These are phyloP conservation scores for Peltaster fructicola DNA, from an alignment of 2,329 filamentous ascomycete species.

Conservation along the genomic window DNA sequence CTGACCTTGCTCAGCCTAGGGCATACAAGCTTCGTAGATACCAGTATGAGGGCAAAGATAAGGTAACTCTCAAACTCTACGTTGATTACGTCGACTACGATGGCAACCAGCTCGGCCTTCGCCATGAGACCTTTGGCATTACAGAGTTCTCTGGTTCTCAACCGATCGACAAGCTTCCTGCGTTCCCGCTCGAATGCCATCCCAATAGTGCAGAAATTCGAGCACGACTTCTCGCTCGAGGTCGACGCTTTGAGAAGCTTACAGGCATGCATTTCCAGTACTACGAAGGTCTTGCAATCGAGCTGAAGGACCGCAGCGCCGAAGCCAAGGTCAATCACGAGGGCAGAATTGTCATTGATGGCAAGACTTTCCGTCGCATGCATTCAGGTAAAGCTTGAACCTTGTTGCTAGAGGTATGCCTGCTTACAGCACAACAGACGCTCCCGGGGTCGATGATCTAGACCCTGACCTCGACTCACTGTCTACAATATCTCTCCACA, in stretches of 20 bases:
- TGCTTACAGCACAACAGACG: too few species aligned
- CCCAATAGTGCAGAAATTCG: slow-evolving; percentile 6
- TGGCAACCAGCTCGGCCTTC: slow-evolving; percentile 14
- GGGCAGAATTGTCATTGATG: slow-evolving; percentile 15
- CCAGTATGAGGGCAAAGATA: slow-evolving; percentile 10
- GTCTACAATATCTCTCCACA: too few species aligned
- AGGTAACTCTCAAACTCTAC: slow-evolving; percentile 12
- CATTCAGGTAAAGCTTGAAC: too few species aligned
- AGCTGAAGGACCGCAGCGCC: slow-evolving; percentile 7
- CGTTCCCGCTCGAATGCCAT: slow-evolving; percentile 11
- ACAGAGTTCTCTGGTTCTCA: slow-evolving; percentile 9
- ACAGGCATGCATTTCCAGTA: slow-evolving; percentile 14
- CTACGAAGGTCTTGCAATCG: slow-evolving; percentile 12
- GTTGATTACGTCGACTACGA: slow-evolving; percentile 20
- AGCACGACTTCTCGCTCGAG: slow-evolving; percentile 10
- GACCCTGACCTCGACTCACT: too few species aligned
- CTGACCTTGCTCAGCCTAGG: slow-evolving; percentile 15
- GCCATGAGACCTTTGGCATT: slow-evolving; percentile 5
- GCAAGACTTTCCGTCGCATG: slow-evolving; percentile 15
- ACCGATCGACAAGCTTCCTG: slow-evolving; percentile 11
- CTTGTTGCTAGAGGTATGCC: too few species aligned
- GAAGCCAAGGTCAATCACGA: slow-evolving; percentile 12
- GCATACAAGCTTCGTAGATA: slow-evolving; percentile 15
- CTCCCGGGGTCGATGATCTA: too few species aligned
- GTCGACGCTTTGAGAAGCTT: slow-evolving; percentile 10